These are phyloP conservation scores for Aureobasidium lini DNA, from an alignment of 2,329 filamentous ascomycete species.

Conservation along the genomic window DNA sequence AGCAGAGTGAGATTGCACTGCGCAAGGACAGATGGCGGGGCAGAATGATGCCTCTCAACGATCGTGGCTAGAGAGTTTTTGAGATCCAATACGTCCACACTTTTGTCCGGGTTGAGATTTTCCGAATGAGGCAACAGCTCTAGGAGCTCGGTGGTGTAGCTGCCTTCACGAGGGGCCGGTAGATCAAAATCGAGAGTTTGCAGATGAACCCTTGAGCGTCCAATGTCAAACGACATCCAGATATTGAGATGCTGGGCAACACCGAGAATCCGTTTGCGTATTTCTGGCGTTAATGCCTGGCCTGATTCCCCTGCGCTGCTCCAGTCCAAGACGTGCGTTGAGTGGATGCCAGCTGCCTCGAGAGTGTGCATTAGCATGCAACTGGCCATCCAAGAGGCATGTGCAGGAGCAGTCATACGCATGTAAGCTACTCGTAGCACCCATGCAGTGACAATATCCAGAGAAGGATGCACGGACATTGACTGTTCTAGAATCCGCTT, in stretches of 20 bases:
- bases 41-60: conserved; percentile 34
- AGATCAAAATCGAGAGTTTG: conserved; percentile 39
- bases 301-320: conserved; percentile 17
- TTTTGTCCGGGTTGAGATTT: conserved; percentile 46
- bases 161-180: conserved; percentile 32
- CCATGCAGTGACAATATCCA: conserved; percentile 43
- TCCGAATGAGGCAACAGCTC: conserved; percentile 47
- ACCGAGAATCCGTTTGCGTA: conserved; percentile 30
- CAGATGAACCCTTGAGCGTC: conserved; percentile 45
- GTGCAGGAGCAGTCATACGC: conserved; percentile 46
- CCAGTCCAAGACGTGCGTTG: conserved; percentile 28
- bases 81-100: conserved; percentile 36
- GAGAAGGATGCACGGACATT: conserved; percentile 30
- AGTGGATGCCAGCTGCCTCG: conserved; percentile 46
- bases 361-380: conserved; percentile 52
- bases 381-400: conserved; percentile 51
- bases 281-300: not conserved
- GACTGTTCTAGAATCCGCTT: conserved; percentile 37
- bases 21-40: conserved; percentile 40
- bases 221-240: conserved; percentile 54
- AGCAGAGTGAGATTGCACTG: conserved; percentile 51
- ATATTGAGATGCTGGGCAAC: conserved; percentile 52
- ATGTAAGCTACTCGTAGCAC: conserved; percentile 48
- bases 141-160: conserved; percentile 43
- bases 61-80: conserved; percentile 37